Conservation (phyloP, 192 early-diverging fungal genomes). For the Backusella tarrabulga region DNA sequence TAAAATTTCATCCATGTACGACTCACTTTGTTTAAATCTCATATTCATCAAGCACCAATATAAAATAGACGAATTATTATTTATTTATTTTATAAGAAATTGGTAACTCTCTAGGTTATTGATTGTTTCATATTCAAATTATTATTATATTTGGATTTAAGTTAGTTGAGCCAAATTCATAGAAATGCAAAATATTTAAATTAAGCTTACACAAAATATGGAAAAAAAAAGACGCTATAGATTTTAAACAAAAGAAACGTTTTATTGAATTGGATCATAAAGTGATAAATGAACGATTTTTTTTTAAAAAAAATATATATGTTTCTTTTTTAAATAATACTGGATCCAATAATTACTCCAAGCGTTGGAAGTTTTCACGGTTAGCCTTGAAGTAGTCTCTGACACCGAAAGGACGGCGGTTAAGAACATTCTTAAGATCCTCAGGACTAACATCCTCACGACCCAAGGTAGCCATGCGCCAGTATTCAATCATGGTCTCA, state of each 20-base stretch:
- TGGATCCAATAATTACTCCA: constrained; percentile 2
- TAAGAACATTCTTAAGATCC: constrained; percentile 16
- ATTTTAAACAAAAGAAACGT: not conserved
- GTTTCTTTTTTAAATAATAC: not conserved
- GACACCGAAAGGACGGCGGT: constrained; percentile 10
- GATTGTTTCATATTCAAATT: too few species aligned
- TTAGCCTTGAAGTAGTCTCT: constrained; percentile 19
- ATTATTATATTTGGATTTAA: too few species aligned
- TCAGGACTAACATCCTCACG: not conserved
- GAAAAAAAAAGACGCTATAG: not conserved
- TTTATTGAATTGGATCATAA: not conserved
- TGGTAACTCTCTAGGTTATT: too few species aligned
- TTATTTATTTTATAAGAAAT: too few species aligned
- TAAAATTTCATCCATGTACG: too few species aligned
- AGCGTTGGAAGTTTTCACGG: constrained; percentile 14
- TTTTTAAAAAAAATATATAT: not conserved
- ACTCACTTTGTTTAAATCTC: too few species aligned
- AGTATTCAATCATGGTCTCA: constrained; percentile 19
- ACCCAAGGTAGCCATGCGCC: constrained; percentile 10
- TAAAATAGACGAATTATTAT: too few species aligned
- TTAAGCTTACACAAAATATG: not conserved
- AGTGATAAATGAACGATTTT: not conserved
- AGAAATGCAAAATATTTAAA: not conserved
- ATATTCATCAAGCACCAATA: too few species aligned
- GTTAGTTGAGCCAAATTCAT: too few species aligned